Evolutionary conservation across 2,329 filamentous ascomycete species (phyloP).

Genomic region (Leptographium flavum): DNA sequence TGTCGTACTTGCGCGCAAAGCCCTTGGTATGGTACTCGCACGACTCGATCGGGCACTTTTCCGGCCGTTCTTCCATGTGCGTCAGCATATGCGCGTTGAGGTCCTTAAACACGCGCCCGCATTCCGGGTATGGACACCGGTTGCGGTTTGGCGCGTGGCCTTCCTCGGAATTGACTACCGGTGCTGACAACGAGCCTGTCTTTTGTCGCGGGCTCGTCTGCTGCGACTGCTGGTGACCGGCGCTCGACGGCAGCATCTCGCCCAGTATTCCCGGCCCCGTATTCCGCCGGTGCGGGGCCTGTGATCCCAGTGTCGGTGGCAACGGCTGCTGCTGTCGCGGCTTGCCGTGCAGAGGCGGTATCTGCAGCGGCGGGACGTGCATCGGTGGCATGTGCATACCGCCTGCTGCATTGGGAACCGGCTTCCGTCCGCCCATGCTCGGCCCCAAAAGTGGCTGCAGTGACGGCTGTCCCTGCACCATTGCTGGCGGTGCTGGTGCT

Average conservation of each 20-base stretch:
- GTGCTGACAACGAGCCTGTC: neutral
- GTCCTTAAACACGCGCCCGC: slow-evolving; percentile 46
- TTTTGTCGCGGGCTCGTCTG: slow-evolving; percentile 9
- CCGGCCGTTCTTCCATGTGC: slow-evolving; percentile 81
- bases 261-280: neutral
- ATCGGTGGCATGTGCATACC: neutral
- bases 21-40: slow-evolving; percentile 93
- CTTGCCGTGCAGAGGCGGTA: neutral
- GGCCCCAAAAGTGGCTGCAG: neutral
- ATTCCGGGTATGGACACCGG: slow-evolving; percentile 42
- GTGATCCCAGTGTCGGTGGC: neutral
- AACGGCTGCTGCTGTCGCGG: slow-evolving; percentile 3
- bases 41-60: slow-evolving; percentile 87
- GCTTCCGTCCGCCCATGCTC: neutral
- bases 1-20: slow-evolving; percentile 94
- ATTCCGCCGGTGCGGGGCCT: neutral
- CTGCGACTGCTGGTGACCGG: neutral
- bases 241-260: neutral
- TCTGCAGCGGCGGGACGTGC: slow-evolving; percentile 4
- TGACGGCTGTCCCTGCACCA: neutral
- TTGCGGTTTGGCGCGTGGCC: slow-evolving; percentile 26
- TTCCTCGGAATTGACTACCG: slow-evolving; percentile 16
- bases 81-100: slow-evolving; percentile 87
- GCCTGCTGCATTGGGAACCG: neutral
- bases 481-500: neutral